A percentile compares a stretch with the other conserved stretches of the same genome.
phyloP scores from a whole-genome alignment of 1,284 basidiomycete genomes.

The Sanghuangporus baumii region DNA sequence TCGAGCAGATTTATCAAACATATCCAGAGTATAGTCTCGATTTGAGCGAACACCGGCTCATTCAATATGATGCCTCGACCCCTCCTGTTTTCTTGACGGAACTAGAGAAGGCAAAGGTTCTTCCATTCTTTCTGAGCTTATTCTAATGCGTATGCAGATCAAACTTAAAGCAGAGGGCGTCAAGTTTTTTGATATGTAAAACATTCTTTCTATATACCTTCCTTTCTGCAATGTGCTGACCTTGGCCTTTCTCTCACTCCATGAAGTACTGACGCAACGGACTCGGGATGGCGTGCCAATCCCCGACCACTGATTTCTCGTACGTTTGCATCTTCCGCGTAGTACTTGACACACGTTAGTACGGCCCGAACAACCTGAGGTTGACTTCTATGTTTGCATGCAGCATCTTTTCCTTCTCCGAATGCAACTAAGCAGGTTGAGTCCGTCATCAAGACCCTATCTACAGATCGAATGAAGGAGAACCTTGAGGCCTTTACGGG shows the following conservation, averaged over 20 bases:
- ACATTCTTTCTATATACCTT: slow-evolving; percentile 21
- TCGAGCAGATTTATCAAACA: slow-evolving; percentile 24
- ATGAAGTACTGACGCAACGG: slow-evolving; percentile 67
- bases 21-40: slow-evolving; percentile 50
- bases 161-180: slow-evolving; percentile 67
- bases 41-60: slow-evolving; percentile 64
- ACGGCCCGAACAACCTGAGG: background rate
- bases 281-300: slow-evolving; percentile 45
- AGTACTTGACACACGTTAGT: background rate
- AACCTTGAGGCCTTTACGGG: slow-evolving; percentile 72
- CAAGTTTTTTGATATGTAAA: slow-evolving; percentile 85
- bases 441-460: slow-evolving; percentile 59
- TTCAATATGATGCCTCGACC: slow-evolving; percentile 63
- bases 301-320: slow-evolving; percentile 33
- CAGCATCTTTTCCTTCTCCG: slow-evolving; percentile 51
- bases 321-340: slow-evolving; percentile 23
- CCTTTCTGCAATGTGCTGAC: slow-evolving; percentile 20
- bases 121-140: background rate
- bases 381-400: background rate
- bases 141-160: slow-evolving; percentile 43
- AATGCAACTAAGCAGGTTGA: slow-evolving; percentile 54
- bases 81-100: slow-evolving; percentile 77
- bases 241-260: slow-evolving; percentile 8
- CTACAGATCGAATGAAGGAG: slow-evolving; percentile 58
- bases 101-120: slow-evolving; percentile 60